Conservation (phyloP, 164 flowering plant genomes). For the Berberis thunbergii region DNA sequence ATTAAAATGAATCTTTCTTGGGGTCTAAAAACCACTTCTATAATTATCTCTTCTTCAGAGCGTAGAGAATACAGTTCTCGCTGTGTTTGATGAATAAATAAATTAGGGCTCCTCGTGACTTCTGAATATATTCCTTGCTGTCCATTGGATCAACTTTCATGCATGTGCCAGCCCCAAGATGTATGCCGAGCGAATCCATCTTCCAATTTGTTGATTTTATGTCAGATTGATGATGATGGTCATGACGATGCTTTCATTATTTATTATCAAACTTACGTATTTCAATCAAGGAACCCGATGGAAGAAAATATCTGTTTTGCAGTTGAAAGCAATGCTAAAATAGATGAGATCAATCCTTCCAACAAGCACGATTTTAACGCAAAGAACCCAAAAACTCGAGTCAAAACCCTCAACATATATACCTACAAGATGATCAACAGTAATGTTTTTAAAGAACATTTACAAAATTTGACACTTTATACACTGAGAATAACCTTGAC, state of each 20-base stretch:
- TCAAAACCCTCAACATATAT: too few relatives aligned
- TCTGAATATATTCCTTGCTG: constrained; percentile 9
- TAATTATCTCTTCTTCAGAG: too few relatives aligned
- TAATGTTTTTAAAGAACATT: too few relatives aligned
- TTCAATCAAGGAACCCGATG: neutral
- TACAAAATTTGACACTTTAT: too few relatives aligned
- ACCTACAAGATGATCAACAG: too few relatives aligned
- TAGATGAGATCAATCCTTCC: neutral
- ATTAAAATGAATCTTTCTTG: constrained; percentile 12
- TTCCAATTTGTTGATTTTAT: neutral
- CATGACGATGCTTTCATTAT: neutral
- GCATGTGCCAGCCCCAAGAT: constrained; percentile 13
- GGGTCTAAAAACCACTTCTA: neutral
- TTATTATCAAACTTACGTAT: neutral
- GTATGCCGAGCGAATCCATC: constrained; percentile 2
- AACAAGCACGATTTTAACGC: too few relatives aligned
- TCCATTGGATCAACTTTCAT: constrained; percentile 15
- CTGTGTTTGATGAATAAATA: constrained; percentile 10
- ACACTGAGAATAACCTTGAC: too few relatives aligned
- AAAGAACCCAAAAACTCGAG: too few relatives aligned
- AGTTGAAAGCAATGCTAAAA: neutral
- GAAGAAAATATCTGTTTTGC: neutral
- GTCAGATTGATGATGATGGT: neutral
- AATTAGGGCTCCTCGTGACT: constrained; percentile 16
- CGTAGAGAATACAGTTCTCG: neutral